phyloP scores from a whole-genome alignment of 805 yeast species.

The Wickerhamiella azymoides region DNA sequence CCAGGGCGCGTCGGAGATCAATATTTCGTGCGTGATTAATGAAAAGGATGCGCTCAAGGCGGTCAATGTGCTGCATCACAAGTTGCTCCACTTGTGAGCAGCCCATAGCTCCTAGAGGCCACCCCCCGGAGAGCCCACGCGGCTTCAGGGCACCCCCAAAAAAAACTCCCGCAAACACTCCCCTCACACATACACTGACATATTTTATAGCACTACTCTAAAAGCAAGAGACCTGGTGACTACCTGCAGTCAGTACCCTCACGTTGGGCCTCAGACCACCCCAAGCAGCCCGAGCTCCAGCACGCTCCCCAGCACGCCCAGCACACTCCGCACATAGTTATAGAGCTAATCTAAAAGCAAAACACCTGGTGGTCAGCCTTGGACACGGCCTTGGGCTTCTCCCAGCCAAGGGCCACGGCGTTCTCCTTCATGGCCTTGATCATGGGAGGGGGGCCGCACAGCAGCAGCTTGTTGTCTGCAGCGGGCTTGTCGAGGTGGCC shows the following conservation, averaged over 20 bases:
- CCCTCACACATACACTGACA: no score
- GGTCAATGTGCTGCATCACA: constrained; percentile 68
- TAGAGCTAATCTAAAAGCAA: constrained; percentile 54
- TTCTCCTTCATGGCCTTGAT: constrained; percentile 70
- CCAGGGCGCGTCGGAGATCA: constrained; percentile 97
- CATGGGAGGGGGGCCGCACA: constrained; percentile 96
- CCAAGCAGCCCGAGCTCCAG: no score
- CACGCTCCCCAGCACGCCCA: no score
- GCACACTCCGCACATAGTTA: no score
- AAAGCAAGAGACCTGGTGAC: constrained; percentile 84
- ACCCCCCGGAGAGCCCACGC: not conserved
- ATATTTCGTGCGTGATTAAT: constrained; percentile 87
- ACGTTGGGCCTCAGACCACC: no score
- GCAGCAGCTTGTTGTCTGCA: constrained; percentile 50
- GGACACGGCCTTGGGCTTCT: constrained; percentile 77
- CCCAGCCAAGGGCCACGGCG: constrained; percentile 59
- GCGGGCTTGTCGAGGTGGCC: constrained; percentile 48
- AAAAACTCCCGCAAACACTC: no score
- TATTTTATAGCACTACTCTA: constrained; percentile 23
- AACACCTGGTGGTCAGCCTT: constrained; percentile 86
- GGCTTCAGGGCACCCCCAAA: no score
- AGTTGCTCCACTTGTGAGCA: constrained; percentile 34
- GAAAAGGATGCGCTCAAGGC: constrained; percentile 75
- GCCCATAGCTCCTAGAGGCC: no score
- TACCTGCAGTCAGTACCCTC: no score